Evolutionary conservation across 495 filamentous ascomycete species (phyloP).

Genomic region (Penicillium coprophilum): DNA sequence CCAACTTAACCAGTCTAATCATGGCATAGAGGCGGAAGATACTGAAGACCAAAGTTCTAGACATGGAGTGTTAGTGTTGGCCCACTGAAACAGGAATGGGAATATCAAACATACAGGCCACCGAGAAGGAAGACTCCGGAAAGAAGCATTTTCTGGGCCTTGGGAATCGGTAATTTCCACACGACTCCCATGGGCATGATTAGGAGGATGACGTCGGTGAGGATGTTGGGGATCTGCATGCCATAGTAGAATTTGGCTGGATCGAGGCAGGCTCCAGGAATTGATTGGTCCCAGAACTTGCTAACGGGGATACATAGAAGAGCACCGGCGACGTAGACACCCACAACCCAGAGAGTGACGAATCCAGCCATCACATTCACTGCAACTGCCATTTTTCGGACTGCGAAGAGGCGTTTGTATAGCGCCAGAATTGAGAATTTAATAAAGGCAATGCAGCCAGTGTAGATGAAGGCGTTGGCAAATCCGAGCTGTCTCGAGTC

Average conservation of each 20-base stretch:
- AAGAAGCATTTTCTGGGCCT: slow-evolving; percentile 38
- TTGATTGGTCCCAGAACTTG: slow-evolving; percentile 33
- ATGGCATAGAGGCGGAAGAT: slow-evolving; percentile 22
- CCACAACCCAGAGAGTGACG: slow-evolving; percentile 34
- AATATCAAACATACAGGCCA: slow-evolving; percentile 28
- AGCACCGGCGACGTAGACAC: slow-evolving; percentile 26
- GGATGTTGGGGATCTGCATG: slow-evolving; percentile 41
- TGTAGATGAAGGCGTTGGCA: slow-evolving; percentile 37
- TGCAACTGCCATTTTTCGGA: slow-evolving; percentile 26
- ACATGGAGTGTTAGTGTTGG: neutral
- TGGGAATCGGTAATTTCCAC: slow-evolving; percentile 38
- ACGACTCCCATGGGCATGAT: slow-evolving; percentile 51
- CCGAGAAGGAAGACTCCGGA: slow-evolving; percentile 45
- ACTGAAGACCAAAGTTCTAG: slow-evolving; percentile 26
- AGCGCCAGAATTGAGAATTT: slow-evolving; percentile 48
- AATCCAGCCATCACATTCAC: slow-evolving; percentile 28
- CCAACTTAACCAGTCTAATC: slow-evolving; percentile 19
- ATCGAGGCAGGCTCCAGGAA: slow-evolving; percentile 34
- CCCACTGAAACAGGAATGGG: neutral
- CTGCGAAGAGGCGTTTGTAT: slow-evolving; percentile 40
- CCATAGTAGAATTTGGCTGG: slow-evolving; percentile 33
- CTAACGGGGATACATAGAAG: slow-evolving; percentile 36
- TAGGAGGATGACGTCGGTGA: slow-evolving; percentile 41
- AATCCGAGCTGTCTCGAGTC: slow-evolving; percentile 22
- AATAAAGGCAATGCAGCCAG: slow-evolving; percentile 30